phyloP scores from a whole-genome alignment of 345 rosid genomes.

The Aquilaria sinensis region DNA sequence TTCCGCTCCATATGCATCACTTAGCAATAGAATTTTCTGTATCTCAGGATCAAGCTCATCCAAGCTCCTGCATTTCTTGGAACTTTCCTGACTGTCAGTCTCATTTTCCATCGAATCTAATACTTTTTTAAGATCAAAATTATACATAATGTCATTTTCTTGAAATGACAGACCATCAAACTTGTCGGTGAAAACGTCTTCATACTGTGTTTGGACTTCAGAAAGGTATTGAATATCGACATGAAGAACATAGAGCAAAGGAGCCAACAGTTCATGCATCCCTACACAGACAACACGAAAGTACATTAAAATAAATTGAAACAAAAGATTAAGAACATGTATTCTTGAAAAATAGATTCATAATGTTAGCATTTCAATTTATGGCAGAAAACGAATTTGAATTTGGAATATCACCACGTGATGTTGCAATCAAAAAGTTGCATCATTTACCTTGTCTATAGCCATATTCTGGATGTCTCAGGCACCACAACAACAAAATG shows the following conservation, averaged over 20 bases:
- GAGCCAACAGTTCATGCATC: constrained; percentile 98
- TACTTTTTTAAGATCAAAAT: constrained; percentile 73
- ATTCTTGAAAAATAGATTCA: constrained; percentile 1
- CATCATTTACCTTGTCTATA: constrained; percentile 74
- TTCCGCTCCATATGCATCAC: constrained; percentile 96
- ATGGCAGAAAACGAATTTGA: background rate
- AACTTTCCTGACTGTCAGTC: constrained; percentile 38
- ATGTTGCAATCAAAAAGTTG: background rate
- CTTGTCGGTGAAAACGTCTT: constrained; percentile 83
- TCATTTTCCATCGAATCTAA: constrained; percentile 59
- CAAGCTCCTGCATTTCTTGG: constrained; percentile 45
- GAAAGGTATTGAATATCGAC: constrained; percentile 73
- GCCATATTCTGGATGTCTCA: constrained; percentile 77
- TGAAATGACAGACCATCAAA: constrained; percentile 79
- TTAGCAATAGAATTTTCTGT: constrained; percentile 52
- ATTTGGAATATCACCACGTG: too few relatives aligned
- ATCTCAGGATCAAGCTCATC: constrained; percentile 87
- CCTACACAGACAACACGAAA: constrained; percentile 35
- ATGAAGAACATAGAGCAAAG: constrained; percentile 85
- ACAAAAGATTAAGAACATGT: background rate
- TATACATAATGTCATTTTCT: constrained; percentile 66
- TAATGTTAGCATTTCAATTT: background rate
- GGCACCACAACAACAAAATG: constrained; percentile 87
- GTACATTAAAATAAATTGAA: constrained; percentile 1
- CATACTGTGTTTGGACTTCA: constrained; percentile 72